phyloP scores from a whole-genome alignment of 2,329 filamentous ascomycete genomes.

The Fusarium fracticaudum region DNA sequence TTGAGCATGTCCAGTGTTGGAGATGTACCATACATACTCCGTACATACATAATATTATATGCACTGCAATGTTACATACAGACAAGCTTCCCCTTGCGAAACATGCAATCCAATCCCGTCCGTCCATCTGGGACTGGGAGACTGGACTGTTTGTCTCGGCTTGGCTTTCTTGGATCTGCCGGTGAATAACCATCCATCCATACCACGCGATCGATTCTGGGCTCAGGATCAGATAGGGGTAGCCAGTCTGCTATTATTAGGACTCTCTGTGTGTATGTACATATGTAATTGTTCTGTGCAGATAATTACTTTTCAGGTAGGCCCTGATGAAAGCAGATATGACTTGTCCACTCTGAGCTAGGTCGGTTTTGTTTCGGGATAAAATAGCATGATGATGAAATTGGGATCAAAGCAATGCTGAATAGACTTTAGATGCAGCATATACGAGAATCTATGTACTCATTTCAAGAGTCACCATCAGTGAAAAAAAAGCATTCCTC shows the following conservation, averaged over 20 bases:
- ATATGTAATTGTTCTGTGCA: background rate
- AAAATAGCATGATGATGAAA: slow-evolving; percentile 8
- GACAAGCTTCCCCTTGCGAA: slow-evolving; percentile 8
- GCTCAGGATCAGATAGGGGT: slow-evolving; percentile 16
- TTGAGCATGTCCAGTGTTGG: background rate
- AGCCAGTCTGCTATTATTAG: background rate
- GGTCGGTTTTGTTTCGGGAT: background rate
- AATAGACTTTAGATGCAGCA: background rate
- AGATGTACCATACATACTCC: background rate
- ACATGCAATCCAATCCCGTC: slow-evolving; percentile 16
- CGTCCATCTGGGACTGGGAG: background rate
- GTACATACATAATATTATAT: background rate
- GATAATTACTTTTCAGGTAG: slow-evolving; percentile 1
- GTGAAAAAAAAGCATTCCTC: background rate
- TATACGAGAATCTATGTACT: background rate
- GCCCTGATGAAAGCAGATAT: background rate
- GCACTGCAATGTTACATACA: slow-evolving; percentile 5
- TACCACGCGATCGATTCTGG: slow-evolving; percentile 20
- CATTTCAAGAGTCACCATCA: background rate
- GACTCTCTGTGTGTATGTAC: background rate
- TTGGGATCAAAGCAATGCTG: background rate
- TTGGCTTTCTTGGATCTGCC: slow-evolving; percentile 24
- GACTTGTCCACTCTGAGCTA: background rate
- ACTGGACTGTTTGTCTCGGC: background rate
- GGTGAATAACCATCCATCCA: slow-evolving; percentile 2